Evolutionary conservation across 129 eudicot species (phyloP), one percentile per base, ranked within the genome.

Genomic region (Centrapalus pauciflorus): DNA sequence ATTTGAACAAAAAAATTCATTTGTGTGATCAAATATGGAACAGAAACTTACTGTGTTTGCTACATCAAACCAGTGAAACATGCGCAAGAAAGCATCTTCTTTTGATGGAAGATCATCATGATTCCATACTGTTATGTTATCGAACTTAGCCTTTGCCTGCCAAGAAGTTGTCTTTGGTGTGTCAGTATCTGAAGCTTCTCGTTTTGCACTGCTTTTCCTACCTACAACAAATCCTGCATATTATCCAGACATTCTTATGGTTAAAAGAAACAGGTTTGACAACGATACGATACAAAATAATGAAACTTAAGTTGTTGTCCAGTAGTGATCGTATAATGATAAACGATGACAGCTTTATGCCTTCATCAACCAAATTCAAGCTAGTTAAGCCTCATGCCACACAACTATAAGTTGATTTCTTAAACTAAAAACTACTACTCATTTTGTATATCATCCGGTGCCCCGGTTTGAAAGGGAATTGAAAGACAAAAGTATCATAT

Each of bases 91-190:
- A 43, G 95, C 77, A 75, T 93, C 96, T 69, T 94, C 95, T 70
- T 89, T 80, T n/a, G 97, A 94, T 5, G 99, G 99, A 72, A 82
- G 81, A 63, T 52, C 78, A 32, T 94, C 99, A 71, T 94, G 96
- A 76, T 94, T 94, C 99, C 99, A 94, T 2, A 84, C 55, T 13
- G 95, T 86, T 54, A 94, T 62, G 52, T 82, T 74, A 61, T 83
- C 72, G 63, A 82, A 89, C 67, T 83, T 82, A 24, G 95, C 97
- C 20, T 74, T 76, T 61, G 46, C 61, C 86, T 86, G 71, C 99
- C 99, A 94, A 59, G 67, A 63, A 52, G 73, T 68, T 8, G 80
- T 59, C 61, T 28, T 46, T 27, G 20, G 76, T 26, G 48, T 84
- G 34, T 76, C 50, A 32, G 9, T 40, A 17, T 79, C 70, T 38